A percentile compares a stretch with the other conserved stretches of the same genome.
Evolutionary conservation across 208 protist genomes (phyloP).

Genomic region (Crithidia fasciculata): DNA sequence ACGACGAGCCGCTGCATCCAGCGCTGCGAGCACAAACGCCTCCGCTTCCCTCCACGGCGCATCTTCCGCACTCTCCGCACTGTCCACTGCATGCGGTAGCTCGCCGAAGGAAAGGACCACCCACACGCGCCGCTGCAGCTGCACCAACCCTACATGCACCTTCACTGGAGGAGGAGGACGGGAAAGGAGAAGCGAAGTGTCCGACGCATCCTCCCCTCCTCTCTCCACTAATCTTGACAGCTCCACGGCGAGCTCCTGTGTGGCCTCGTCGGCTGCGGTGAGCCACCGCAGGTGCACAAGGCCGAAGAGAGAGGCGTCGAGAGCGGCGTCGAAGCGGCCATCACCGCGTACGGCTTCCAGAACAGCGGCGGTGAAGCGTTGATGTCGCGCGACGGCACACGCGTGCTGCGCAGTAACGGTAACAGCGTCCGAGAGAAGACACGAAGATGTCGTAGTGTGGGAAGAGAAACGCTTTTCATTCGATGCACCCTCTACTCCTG

Average conservation of each 20-base stretch:
- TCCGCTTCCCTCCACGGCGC: background rate
- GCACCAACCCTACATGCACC: slow-evolving; percentile 40
- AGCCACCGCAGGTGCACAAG: slow-evolving; percentile 67
- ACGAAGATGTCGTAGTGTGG: background rate
- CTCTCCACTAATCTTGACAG: background rate
- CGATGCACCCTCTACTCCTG: background rate
- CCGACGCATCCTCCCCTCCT: too few relatives aligned
- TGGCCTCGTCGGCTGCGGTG: slow-evolving; percentile 67
- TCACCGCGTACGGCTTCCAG: slow-evolving; percentile 52
- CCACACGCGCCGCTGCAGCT: slow-evolving; percentile 50
- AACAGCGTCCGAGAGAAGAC: background rate
- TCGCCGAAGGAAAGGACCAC: slow-evolving; percentile 29
- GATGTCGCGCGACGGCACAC: slow-evolving; percentile 15
- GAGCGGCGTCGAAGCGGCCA: slow-evolving; percentile 69
- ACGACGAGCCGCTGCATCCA: background rate
- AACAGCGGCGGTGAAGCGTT: slow-evolving; percentile 22
- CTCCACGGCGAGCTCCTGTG: slow-evolving; percentile 30
- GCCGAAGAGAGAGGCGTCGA: slow-evolving; percentile 56
- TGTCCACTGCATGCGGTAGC: background rate
- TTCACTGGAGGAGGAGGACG: slow-evolving; percentile 8
- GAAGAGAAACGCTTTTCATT: background rate
- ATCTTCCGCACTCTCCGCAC: background rate
- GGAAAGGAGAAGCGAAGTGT: background rate
- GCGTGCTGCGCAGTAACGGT: background rate
- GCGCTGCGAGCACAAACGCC: background rate